Evolutionary conservation across 306 rosid genomes (phyloP).

Genomic region (Begonia fuchsioides): DNA sequence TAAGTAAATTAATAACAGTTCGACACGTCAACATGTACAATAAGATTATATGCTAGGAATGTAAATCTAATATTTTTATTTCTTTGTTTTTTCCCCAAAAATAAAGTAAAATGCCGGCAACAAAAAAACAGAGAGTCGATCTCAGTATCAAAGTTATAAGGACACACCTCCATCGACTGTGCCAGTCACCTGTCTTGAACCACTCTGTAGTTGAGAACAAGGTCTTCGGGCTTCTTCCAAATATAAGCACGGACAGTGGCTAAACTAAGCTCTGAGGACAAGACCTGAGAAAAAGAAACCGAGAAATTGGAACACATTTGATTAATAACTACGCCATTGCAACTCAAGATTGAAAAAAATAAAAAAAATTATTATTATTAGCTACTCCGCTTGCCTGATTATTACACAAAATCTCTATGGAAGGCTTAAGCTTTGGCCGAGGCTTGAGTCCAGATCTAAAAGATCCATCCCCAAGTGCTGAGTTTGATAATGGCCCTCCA

Average conservation of each 20-base stretch:
- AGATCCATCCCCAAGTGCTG: constrained; percentile 61
- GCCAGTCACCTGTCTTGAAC: constrained; percentile 62
- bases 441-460: constrained; percentile 76
- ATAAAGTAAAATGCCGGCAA: no score
- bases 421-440: constrained; percentile 83
- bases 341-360: no score
- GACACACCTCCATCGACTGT: constrained; percentile 16
- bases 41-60: no score
- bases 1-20: no score
- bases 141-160: neutral
- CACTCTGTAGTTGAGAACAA: constrained; percentile 77
- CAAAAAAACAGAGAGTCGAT: no score
- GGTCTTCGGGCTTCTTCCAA: constrained; percentile 94
- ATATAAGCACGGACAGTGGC: constrained; percentile 90
- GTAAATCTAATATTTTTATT: no score
- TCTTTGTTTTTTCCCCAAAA: no score
- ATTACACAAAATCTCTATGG: constrained; percentile 87
- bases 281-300: constrained; percentile 38
- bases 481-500: constrained; percentile 42
- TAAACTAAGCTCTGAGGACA: constrained; percentile 80
- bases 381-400: constrained; percentile 57
- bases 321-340: no score
- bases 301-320: no score
- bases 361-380: no score
- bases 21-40: no score